A percentile compares a stretch with the other conserved stretches of the same genome.
Conservation (phyloP, 192 early-diverging fungal species). For the Geosiphon pyriformis region DNA sequence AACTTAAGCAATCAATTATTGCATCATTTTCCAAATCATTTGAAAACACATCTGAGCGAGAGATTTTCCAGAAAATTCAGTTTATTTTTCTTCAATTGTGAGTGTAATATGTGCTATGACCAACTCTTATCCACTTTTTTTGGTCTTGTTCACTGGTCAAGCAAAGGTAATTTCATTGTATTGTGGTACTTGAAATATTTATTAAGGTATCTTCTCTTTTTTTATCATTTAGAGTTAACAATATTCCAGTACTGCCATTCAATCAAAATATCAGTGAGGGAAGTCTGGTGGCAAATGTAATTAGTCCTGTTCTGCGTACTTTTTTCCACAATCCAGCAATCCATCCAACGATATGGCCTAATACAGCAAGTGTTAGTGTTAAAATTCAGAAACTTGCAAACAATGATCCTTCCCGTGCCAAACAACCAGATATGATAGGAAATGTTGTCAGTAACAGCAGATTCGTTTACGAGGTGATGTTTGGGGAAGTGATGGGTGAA, state of each 20-base stretch:
- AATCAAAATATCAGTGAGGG: conserved; percentile 15
- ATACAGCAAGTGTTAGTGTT: conserved; percentile 17
- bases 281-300: conserved; percentile 7
- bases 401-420: conserved; percentile 10
- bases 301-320: conserved; percentile 9
- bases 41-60: neutral
- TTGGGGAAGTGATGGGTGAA: conserved; percentile 13
- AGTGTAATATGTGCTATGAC: conserved; percentile 5
- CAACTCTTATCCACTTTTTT: neutral
- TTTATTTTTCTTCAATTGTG: conserved; percentile 15
- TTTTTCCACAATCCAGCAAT: conserved; percentile 16
- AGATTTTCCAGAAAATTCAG: conserved; percentile 3
- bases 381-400: conserved; percentile 21
- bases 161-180: no score
- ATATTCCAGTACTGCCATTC: conserved; percentile 16
- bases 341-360: conserved; percentile 20
- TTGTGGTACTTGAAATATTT: no score
- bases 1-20: no score
- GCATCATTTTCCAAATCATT: conserved; percentile 19
- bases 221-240: conserved; percentile 4
- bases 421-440: conserved; percentile 23
- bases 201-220: no score
- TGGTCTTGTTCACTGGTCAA: neutral
- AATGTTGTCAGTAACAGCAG: conserved; percentile 19
- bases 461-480: conserved; percentile 13